Evolutionary conservation across 148 eudicot genomes (phyloP).

Genomic region (Camellia sinensis): DNA sequence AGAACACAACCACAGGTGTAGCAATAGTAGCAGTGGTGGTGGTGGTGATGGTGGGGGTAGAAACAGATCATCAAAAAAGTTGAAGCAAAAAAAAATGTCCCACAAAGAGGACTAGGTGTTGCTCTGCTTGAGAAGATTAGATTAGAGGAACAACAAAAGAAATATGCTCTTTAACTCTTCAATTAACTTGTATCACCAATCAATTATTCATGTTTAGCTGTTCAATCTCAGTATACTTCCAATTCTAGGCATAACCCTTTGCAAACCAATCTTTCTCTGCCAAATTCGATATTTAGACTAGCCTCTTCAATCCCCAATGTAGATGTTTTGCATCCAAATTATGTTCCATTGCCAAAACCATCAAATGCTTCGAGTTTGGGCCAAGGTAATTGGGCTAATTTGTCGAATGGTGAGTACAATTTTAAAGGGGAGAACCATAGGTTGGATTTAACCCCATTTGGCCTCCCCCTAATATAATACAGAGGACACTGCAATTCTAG

Average conservation of each 20-base stretch:
- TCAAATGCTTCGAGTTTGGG: slow-evolving; percentile 22
- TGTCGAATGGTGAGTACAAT: slow-evolving; percentile 46
- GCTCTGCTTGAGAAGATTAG: slow-evolving; percentile 89
- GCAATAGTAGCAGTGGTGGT: slow-evolving; percentile 27
- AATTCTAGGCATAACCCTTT: slow-evolving; percentile 37
- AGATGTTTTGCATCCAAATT: slow-evolving; percentile 20
- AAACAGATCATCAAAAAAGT: slow-evolving; percentile 50
- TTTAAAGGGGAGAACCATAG: slow-evolving; percentile 35
- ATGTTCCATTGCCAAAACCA: slow-evolving; percentile 23
- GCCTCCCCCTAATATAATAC: slow-evolving; percentile 30
- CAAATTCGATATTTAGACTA: slow-evolving; percentile 24
- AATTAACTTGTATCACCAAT: slow-evolving; percentile 26
- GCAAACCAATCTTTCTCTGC: slow-evolving; percentile 28
- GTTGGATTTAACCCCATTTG: slow-evolving; percentile 31
- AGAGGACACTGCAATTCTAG: slow-evolving; percentile 44
- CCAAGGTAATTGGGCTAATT: slow-evolving; percentile 31
- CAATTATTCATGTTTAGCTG: slow-evolving; percentile 22
- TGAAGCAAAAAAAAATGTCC: slow-evolving; percentile 60
- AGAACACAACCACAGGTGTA: slow-evolving; percentile 38
- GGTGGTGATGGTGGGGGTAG: neutral
- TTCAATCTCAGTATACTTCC: slow-evolving; percentile 13
- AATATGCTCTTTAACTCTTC: slow-evolving; percentile 26
- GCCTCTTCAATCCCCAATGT: slow-evolving; percentile 26
- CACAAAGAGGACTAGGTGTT: slow-evolving; percentile 93
- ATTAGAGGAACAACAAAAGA: slow-evolving; percentile 58